Conservation (phyloP, 371 early-diverging fungal species). For the Mucor saturninus region DNA sequence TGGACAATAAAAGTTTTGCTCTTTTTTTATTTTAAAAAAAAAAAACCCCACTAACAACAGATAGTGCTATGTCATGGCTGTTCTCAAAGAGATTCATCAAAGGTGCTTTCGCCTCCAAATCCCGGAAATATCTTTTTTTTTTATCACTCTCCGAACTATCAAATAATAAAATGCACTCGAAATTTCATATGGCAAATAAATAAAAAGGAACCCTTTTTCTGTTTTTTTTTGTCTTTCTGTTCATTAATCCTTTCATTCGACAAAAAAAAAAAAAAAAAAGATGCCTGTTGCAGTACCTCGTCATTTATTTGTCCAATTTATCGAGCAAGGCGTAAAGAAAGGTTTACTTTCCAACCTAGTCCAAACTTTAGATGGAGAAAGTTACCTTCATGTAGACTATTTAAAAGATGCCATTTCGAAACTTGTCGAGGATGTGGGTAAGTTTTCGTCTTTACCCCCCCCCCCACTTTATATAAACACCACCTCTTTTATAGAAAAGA, state of each 20-base stretch:
- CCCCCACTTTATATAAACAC: neutral
- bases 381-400: conserved; percentile 13
- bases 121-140: too few species aligned
- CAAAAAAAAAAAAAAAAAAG: neutral
- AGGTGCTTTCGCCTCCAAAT: too few species aligned
- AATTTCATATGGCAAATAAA: too few species aligned
- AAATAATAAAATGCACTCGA: too few species aligned
- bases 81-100: too few species aligned
- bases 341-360: conserved; percentile 8
- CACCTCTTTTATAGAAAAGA: conserved; percentile 15
- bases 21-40: too few species aligned
- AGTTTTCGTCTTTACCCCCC: neutral
- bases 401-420: conserved; percentile 6
- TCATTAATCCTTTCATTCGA: too few species aligned
- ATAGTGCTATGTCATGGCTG: too few species aligned
- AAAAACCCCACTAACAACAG: too few species aligned
- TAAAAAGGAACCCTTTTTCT: too few species aligned
- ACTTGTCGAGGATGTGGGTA: conserved; percentile 14
- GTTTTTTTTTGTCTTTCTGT: neutral
- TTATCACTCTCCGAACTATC: too few species aligned
- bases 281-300: conserved; percentile 11
- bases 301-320: conserved; percentile 17
- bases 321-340: conserved; percentile 25
- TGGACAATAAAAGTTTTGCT: too few species aligned
- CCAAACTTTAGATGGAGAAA: conserved; percentile 23